Evolutionary conservation across 2,329 filamentous ascomycete species (phyloP).

Genomic region (Diaporthe sp.): DNA sequence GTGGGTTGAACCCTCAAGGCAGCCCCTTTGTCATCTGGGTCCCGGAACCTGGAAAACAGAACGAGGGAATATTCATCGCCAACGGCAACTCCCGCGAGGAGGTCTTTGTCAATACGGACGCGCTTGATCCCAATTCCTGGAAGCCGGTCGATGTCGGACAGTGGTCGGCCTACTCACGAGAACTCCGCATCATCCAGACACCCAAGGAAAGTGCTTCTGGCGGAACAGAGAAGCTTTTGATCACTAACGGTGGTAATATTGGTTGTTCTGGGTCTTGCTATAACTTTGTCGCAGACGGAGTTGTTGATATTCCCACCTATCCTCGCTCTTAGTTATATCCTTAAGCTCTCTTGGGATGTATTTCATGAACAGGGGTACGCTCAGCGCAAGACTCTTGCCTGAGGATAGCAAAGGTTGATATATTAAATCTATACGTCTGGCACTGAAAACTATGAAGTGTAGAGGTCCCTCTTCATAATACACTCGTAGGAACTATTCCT

Average conservation of each 20-base stretch:
- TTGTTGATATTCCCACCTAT: conserved; percentile 13
- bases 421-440: too few relatives aligned
- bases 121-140: neutral
- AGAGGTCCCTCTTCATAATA: too few relatives aligned
- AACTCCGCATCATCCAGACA: conserved; percentile 14
- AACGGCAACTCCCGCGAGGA: conserved; percentile 14
- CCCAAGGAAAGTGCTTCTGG: neutral
- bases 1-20: neutral
- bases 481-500: too few relatives aligned
- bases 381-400: too few relatives aligned
- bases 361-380: too few relatives aligned
- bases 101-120: neutral
- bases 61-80: neutral
- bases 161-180: conserved; percentile 19
- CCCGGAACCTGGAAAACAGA: neutral
- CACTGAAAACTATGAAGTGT: too few relatives aligned
- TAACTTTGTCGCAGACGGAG: neutral
- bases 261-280: conserved; percentile 18
- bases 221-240: neutral
- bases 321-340: neutral
- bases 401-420: too few relatives aligned
- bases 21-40: conserved; percentile 2
- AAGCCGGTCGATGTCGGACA: conserved; percentile 5
- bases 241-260: conserved; percentile 3
- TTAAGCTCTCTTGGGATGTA: too few relatives aligned